Percentiles rank a stretch among this genome's conserved stretches.
Evolutionary conservation across 108 stramenopile genomes (phyloP).

Genomic region (Pseudonitzschia pungens): DNA sequence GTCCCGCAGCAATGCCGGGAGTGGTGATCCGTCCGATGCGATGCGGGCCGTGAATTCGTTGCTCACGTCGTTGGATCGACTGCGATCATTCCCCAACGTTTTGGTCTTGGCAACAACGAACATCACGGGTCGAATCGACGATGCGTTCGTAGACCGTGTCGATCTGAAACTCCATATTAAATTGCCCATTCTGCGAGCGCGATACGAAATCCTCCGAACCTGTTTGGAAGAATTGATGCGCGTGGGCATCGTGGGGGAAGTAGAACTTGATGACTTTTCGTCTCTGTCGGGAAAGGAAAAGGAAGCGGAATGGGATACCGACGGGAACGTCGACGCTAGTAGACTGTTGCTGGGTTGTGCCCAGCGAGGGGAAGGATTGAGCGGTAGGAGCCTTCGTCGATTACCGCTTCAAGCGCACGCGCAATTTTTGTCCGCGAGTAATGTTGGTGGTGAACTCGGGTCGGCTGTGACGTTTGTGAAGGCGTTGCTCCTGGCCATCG

Average conservation of each 20-base stretch:
- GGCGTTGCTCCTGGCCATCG: constrained; percentile 27
- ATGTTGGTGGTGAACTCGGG: background rate
- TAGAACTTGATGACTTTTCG: background rate
- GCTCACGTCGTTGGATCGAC: constrained; percentile 71
- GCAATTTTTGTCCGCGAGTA: constrained; percentile 7
- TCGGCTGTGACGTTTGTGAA: constrained; percentile 26
- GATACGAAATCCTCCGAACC: constrained; percentile 60
- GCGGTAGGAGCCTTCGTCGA: constrained; percentile 52
- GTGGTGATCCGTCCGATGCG: constrained; percentile 67
- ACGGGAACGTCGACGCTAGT: background rate
- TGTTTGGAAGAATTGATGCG: constrained; percentile 69
- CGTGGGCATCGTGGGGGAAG: constrained; percentile 49
- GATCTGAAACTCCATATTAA: constrained; percentile 74
- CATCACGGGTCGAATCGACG: constrained; percentile 66
- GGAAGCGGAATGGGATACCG: background rate
- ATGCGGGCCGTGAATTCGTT: constrained; percentile 78
- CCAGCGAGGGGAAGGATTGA: constrained; percentile 41
- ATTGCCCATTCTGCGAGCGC: constrained; percentile 50
- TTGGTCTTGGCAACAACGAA: constrained; percentile 84
- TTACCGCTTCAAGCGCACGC: constrained; percentile 58
- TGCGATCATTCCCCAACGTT: constrained; percentile 69
- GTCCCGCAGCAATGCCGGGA: constrained; percentile 16
- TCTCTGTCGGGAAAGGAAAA: background rate
- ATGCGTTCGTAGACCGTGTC: constrained; percentile 83
- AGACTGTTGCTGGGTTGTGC: constrained; percentile 31